phyloP scores from a whole-genome alignment of 257 asterid genomes.

The Solanum arcanum region DNA sequence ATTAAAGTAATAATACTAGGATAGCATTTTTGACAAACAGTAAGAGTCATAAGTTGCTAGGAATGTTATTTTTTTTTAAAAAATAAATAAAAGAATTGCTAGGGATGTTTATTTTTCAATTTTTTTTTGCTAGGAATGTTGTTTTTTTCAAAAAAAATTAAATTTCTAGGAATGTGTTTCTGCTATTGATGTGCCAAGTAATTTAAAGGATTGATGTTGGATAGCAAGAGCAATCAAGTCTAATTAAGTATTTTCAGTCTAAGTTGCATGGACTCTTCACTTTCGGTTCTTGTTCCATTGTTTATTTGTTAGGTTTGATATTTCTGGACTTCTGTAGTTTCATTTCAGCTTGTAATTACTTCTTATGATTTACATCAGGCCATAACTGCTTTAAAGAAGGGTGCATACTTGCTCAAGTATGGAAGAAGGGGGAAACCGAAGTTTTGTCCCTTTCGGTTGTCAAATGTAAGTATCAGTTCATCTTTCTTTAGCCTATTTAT shows the following conservation, averaged over 20 bases:
- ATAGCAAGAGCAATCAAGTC: background rate
- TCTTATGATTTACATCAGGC: constrained; percentile 46
- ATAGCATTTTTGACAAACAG: background rate
- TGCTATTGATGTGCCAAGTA: background rate
- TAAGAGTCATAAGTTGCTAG: background rate
- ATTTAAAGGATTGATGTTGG: background rate
- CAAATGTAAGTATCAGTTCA: constrained; percentile 50
- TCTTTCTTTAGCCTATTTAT: background rate
- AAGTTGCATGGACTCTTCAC: background rate
- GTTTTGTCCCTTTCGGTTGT: constrained; percentile 81
- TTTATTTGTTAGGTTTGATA: constrained; percentile 4
- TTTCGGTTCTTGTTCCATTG: background rate
- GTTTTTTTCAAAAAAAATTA: background rate
- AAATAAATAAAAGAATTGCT: too few species aligned
- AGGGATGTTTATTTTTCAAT: background rate
- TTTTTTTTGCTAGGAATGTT: background rate
- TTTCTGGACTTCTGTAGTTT: background rate
- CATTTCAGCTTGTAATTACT: constrained; percentile 10
- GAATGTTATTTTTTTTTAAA: background rate
- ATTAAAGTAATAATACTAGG: background rate
- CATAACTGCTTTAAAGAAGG: constrained; percentile 77
- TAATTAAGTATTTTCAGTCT: background rate
- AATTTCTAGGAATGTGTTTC: background rate
- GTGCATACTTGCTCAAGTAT: constrained; percentile 72
- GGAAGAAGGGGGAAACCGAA: constrained; percentile 96